Conservation (phyloP, 2,329 filamentous ascomycete genomes). For the Periglandula ipomoeae region DNA sequence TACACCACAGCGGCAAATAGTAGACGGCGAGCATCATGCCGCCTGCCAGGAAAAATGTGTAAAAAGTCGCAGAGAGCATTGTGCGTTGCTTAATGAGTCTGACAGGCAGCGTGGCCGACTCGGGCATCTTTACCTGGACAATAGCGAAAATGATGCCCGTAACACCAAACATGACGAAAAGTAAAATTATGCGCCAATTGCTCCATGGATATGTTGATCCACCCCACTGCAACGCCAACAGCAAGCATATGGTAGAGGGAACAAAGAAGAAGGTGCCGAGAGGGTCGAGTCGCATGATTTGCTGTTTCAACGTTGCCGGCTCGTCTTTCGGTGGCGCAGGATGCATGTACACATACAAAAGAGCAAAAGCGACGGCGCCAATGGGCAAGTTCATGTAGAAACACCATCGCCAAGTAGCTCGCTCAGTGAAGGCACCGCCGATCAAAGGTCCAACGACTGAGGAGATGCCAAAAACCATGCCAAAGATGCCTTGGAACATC, state of each 20-base stretch:
- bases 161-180: constrained; percentile 42
- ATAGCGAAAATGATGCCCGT: constrained; percentile 36
- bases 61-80: constrained; percentile 38
- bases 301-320: constrained; percentile 26
- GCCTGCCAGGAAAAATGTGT: constrained; percentile 37
- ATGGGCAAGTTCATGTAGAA: constrained; percentile 52
- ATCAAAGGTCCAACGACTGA: constrained; percentile 45
- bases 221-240: constrained; percentile 57
- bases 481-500: constrained; percentile 47
- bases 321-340: constrained; percentile 24
- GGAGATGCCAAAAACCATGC: constrained; percentile 44
- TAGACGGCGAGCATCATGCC: constrained; percentile 46
- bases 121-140: constrained; percentile 43
- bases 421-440: constrained; percentile 42
- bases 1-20: constrained; percentile 47
- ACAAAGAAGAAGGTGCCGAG: constrained; percentile 52
- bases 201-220: constrained; percentile 44
- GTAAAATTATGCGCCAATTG: constrained; percentile 40
- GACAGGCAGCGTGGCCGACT: constrained; percentile 47
- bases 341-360: constrained; percentile 40
- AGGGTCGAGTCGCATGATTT: constrained; percentile 46
- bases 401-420: constrained; percentile 45
- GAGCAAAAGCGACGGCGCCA: constrained; percentile 39
- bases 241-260: constrained; percentile 47
- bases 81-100: constrained; percentile 46